Evolutionary conservation across 1,284 basidiomycete genomes (phyloP), one percentile per base, ranked within the genome.

Genomic region (Gymnopus androsaceus): DNA sequence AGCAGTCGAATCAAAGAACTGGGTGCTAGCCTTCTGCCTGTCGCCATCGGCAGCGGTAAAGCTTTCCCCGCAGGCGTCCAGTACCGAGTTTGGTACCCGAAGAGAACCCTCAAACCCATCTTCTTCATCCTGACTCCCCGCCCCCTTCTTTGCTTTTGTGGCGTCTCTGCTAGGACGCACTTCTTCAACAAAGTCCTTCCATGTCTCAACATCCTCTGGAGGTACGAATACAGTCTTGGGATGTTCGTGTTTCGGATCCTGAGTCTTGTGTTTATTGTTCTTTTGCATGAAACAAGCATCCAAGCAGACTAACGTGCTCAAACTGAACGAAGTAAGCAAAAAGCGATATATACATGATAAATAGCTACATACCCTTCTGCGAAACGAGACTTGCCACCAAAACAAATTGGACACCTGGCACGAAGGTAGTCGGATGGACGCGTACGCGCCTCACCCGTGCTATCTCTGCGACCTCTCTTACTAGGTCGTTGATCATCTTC

Each of bases 1-100:
- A 2, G 42, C 52, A 1, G 52, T 54, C 4, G 44, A 44, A 27
- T 54, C 52, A 19, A 37, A 54, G 19, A 31, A 36, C 17, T 46
- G 19, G 4, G 42, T 34, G 25, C 42, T 54, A 3, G 44, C 41
- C 17, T 54, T 54, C 14, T 63, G 42, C 1, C 61, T 42, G n/a
- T 57, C 63, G 38, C 67, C 65, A 54, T 75, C 67, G 7, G 72
- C 73, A 19, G 73, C 73, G 1, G 54, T 59, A 58, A 75, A 75
- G 1, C 67, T 70, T 3, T 68, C 63, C 12, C 66, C 51, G 57
- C 74, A 75, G 8, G 54, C 63, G 48, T 69, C 62, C 11, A 74
- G 58, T 3, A 65, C 66, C 27, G 68, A 64, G 12, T 54, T 60
- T 6, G 67, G 65, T 2, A 71, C 63, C 17, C 54, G 50, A 51